Percentiles rank a stretch among this genome's conserved stretches.
Evolutionary conservation across 2,329 filamentous ascomycete species (phyloP).

Genomic region (Paraconiothyrium sp.): DNA sequence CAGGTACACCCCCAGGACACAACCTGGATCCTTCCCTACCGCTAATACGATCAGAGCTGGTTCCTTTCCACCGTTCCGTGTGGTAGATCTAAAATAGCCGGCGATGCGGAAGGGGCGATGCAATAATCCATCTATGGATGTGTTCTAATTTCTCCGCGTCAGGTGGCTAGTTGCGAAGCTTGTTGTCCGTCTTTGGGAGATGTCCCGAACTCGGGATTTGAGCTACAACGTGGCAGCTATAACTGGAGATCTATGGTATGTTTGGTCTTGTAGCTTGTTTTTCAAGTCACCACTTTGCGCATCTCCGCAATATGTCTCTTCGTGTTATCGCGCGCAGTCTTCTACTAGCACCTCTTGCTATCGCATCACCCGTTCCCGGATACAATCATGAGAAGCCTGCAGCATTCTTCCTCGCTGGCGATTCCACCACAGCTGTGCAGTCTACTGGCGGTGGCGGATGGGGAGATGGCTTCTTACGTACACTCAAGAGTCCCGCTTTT

Average conservation of each 20-base stretch:
- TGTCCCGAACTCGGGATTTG: background rate
- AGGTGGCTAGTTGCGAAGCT: background rate
- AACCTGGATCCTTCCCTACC: slow-evolving; percentile 2
- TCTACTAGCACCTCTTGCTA: background rate
- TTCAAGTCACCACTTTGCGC: background rate
- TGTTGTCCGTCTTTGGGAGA: background rate
- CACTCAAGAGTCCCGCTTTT: slow-evolving; percentile 57
- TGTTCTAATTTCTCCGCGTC: background rate
- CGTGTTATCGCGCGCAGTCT: background rate
- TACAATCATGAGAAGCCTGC: slow-evolving; percentile 20
- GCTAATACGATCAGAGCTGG: background rate
- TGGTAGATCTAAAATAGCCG: background rate
- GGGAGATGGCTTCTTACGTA: slow-evolving; percentile 65
- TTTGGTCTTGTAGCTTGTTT: background rate
- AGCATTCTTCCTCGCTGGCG: slow-evolving; percentile 48
- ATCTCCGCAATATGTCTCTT: background rate
- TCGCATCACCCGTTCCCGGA: background rate
- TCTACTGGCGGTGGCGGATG: slow-evolving; percentile 50
- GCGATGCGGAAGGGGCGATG: background rate
- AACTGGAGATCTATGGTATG: background rate
- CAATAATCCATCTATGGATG: background rate
- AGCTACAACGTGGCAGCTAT: background rate
- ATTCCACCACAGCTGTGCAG: slow-evolving; percentile 47
- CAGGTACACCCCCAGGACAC: background rate
- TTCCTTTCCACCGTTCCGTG: background rate